Base-by-base conservation (phyloP, 768 basidiomycete species). In the Polyporus arcularius region DNA sequence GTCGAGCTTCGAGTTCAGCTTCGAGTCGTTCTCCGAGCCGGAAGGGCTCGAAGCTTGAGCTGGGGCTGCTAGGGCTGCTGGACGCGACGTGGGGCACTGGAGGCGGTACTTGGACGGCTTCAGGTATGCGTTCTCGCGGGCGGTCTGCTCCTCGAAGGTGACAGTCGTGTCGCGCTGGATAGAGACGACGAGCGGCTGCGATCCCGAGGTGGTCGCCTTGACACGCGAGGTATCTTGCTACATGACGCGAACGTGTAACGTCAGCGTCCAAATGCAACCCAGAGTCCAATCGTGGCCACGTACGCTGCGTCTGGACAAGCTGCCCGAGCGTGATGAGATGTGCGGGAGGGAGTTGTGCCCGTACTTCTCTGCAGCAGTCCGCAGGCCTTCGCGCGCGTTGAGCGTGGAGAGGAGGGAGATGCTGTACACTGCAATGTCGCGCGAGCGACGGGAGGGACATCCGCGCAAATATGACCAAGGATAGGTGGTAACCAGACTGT, bases 301-400 rank as follows among this genome's bases (percentile, higher is more conserved):
- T 35, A 50, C 38, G 15, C 35, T 39, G 7, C 28, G n/a, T 8
- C n/a, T 41, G 15, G n/a, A 14, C 5, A 52, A 9, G 55, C 30
- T 53, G 51, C 26, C 12, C 16, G 48, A 50, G n/a, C 45, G 16
- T 26, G 50, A 50, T 4, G 55, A 32, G 5, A 58, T 46, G 1
- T 38, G 52, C 10, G 61, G 61, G 5, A 58, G 32, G 12, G 61
- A 50, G 47, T 42, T 42, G 53, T 58, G 53, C 2, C 53, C 52
- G 41, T 50, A 43, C 21, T 47, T 46, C n/a, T 63, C 57, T 4
- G 57, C 57, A 9, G 49, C 30, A 2, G 41, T 48, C 4, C 61
- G 61, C 8, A 63, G 57, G 41, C 57, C 39, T 40, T 57, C 57
- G 15, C 61, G 61, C 18, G 61, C 61, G 48, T 63, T 63, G 32